A percentile compares a stretch with the other conserved stretches of the same genome.
phyloP scores from a whole-genome alignment of 2,329 filamentous ascomycete species.

The Neofusicoccum sp. region DNA sequence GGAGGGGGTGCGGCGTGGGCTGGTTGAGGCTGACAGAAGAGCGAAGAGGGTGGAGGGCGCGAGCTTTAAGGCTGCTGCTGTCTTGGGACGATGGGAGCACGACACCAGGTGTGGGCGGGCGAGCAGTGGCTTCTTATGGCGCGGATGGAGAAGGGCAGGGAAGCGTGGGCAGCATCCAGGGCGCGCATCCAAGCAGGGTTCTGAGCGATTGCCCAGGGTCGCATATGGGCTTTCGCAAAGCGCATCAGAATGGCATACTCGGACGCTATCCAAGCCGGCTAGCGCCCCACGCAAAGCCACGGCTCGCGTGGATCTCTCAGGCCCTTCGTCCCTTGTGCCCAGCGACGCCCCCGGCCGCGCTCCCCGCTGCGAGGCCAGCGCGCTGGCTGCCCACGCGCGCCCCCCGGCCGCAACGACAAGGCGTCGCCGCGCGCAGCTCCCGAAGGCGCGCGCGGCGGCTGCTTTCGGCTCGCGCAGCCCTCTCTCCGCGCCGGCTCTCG shows the following conservation, averaged over 20 bases:
- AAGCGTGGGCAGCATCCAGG: constrained; percentile 19
- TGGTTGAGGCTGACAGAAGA: background rate
- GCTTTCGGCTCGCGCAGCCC: constrained; percentile 17
- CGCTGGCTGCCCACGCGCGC: background rate
- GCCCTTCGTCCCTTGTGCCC: background rate
- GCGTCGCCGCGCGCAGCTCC: constrained; percentile 5
- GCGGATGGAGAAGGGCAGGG: constrained; percentile 9
- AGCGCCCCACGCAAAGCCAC: constrained; percentile 22
- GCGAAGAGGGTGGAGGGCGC: background rate
- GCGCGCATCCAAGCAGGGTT: constrained; percentile 23
- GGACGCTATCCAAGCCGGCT: constrained; percentile 16
- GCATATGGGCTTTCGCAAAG: constrained; percentile 23
- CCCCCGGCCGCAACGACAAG: constrained; percentile 11
- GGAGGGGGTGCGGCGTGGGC: background rate
- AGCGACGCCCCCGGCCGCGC: constrained; percentile 5
- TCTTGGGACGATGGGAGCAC: background rate
- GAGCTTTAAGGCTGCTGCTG: background rate
- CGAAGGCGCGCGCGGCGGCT: constrained; percentile 6
- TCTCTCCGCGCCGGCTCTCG: constrained; percentile 16
- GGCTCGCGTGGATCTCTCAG: constrained; percentile 22
- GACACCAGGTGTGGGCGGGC: background rate
- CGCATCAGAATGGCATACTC: constrained; percentile 23
- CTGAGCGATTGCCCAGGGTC: constrained; percentile 22
- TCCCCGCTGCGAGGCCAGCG: background rate
- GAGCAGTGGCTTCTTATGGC: constrained; percentile 20